Evolutionary conservation across 2,329 filamentous ascomycete species (phyloP).

Genomic region (Thermoascus crustaceus): DNA sequence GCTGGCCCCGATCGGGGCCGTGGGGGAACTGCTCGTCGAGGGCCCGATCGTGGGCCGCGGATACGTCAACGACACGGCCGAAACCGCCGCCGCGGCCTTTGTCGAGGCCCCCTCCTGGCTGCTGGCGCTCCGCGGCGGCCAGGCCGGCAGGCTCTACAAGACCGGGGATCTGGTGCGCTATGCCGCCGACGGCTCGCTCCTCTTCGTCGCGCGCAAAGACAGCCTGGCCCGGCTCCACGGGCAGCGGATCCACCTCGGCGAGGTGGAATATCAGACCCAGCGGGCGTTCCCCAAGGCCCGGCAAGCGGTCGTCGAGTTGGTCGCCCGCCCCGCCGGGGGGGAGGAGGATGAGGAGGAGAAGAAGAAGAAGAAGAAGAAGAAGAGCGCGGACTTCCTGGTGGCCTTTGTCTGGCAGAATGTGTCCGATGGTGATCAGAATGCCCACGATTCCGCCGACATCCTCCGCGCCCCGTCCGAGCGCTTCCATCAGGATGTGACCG

Average conservation of each 20-base stretch:
- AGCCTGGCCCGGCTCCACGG: slow-evolving; percentile 22
- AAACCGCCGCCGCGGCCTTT: slow-evolving; percentile 19
- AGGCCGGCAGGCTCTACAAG: slow-evolving; percentile 10
- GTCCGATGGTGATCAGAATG: slow-evolving; percentile 2
- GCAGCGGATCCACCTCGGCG: slow-evolving; percentile 23
- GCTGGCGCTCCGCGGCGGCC: not conserved
- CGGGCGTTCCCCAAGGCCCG: slow-evolving; percentile 30
- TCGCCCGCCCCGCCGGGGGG: slow-evolving; percentile 38
- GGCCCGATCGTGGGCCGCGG: slow-evolving; percentile 14
- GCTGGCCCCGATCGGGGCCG: not conserved
- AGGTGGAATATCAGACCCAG: slow-evolving; percentile 18
- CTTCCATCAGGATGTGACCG: not conserved
- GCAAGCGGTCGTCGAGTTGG: slow-evolving; percentile 42
- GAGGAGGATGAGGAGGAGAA: too few relatives aligned
- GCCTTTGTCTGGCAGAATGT: slow-evolving; percentile 24
- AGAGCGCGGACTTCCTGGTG: slow-evolving; percentile 38
- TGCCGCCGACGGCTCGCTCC: slow-evolving; percentile 10
- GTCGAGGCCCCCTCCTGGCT: slow-evolving; percentile 11
- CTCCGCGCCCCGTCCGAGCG: not conserved
- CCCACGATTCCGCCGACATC: not conserved
- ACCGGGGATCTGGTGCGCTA: slow-evolving; percentile 19
- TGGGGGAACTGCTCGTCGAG: not conserved
- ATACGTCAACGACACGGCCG: slow-evolving; percentile 25
- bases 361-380: too few relatives aligned
- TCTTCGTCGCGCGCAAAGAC: slow-evolving; percentile 20